Percentiles rank a stretch among this genome's conserved stretches.
These are phyloP conservation scores for Scutellaria barbata DNA, from an alignment of 257 asterid species.

Conservation along the genomic window DNA sequence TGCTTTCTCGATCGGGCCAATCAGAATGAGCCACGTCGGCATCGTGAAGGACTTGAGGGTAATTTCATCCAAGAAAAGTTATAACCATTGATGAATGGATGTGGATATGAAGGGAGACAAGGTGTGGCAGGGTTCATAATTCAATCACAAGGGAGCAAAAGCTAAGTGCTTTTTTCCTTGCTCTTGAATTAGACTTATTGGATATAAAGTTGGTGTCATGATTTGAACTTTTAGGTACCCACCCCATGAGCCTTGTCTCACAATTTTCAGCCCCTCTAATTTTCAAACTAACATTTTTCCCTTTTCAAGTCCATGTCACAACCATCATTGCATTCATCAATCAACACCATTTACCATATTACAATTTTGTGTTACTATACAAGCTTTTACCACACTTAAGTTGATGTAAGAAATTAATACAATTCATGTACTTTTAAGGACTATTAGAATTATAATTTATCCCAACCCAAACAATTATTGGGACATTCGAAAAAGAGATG, in stretches of 20 bases:
- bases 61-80: background rate
- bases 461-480: no score
- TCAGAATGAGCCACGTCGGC: conserved; percentile 19
- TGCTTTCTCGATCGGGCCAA: conserved; percentile 22
- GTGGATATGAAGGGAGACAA: conserved; percentile 35
- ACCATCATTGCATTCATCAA: background rate
- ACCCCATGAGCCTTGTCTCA: conserved; percentile 52
- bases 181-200: conserved; percentile 16
- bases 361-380: background rate
- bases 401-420: no score
- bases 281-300: background rate
- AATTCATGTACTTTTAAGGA: no score
- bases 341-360: background rate
- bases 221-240: conserved; percentile 43
- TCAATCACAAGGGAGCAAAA: conserved; percentile 43
- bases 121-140: conserved; percentile 43
- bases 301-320: conserved; percentile 13
- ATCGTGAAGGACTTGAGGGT: conserved; percentile 8
- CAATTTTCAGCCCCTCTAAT: conserved; percentile 21
- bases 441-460: no score
- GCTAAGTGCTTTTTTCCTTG: conserved; percentile 24
- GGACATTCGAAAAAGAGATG: no score
- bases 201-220: conserved; percentile 39
- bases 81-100: conserved; percentile 16
- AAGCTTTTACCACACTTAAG: no score